Base-by-base conservation (phyloP, 2,329 filamentous ascomycete genomes). In the Fusarium camptoceras region DNA sequence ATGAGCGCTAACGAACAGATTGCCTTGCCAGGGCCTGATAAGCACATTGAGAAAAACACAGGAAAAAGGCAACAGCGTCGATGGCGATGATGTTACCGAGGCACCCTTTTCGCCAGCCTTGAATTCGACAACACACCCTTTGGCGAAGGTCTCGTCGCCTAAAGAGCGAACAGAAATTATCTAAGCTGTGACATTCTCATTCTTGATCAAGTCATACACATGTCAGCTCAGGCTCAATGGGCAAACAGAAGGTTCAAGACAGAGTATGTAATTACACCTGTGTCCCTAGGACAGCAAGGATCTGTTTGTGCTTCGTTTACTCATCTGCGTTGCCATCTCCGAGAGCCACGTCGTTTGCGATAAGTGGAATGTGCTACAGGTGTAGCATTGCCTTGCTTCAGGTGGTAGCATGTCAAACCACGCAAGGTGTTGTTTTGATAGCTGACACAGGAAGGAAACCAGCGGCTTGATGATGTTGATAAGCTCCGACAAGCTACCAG, bases 61-160 rank as follows among this genome's bases (percentile, higher is more conserved):
- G 44, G 24, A 5, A 60, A 47, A 61, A 67, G 67, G 67, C 57
- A 50, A 44, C 66, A 46, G 25, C 25, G 34, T 24, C 25, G 48
- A 25, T 53, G 27, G 54, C 24, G 41, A 43, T 41, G 30, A 61
- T 64, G 59, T 59, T 47, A 60, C 30, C 44, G 20, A 37, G 39
- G 55, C 60, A 39, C 27, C 43, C 34, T 56, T 59, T 31, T 46
- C 64, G 59, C 55, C 53, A 68, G 68, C 68, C 68, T 20, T 60
- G 44, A 22, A 60, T 61, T 57, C 64, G 43, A 44, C 11, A 30
- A 34, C 34, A 42, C 55, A 57, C 30, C 50, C 55, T 41, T 18
- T 37, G 39, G 27, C 28, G 22, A 39, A 22, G 41, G 37, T 16
- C 34, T 34, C 49, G 42, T 41, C 41, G 12, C 28, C 24, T 30